Conservation (phyloP, 805 yeast genomes). For the Millerozyma acaciae region DNA sequence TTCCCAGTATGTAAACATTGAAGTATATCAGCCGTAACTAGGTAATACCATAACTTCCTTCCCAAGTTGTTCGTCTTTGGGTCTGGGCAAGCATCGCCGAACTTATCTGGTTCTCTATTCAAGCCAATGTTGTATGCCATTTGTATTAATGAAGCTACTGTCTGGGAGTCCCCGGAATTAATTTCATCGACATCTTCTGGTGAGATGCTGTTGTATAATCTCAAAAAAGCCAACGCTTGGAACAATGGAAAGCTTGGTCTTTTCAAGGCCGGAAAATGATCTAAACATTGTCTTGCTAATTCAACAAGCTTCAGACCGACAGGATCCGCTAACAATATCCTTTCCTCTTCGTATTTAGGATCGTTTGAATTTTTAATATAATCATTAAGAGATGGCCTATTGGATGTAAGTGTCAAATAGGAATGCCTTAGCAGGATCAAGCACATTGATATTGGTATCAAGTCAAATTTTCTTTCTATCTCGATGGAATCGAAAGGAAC, state of each 20-base stretch:
- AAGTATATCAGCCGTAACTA: constrained; percentile 26
- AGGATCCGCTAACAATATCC: too few species aligned
- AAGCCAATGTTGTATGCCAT: constrained; percentile 45
- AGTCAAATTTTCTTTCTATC: constrained; percentile 37
- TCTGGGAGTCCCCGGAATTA: constrained; percentile 28
- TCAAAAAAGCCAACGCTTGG: constrained; percentile 58
- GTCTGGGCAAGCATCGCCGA: constrained; percentile 1
- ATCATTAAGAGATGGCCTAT: constrained; percentile 20
- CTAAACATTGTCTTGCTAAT: constrained; percentile 46
- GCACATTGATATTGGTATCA: constrained; percentile 36
- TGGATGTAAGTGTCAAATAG: constrained; percentile 24
- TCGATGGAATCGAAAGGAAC: constrained; percentile 20
- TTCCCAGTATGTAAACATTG: too few species aligned
- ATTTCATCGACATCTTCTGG: constrained; percentile 51
- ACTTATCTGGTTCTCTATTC: constrained; percentile 37
- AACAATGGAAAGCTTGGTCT: constrained; percentile 49
- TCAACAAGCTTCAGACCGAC: constrained; percentile 14
- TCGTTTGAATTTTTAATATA: constrained; percentile 12
- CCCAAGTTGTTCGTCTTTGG: constrained; percentile 16
- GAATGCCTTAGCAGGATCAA: constrained; percentile 24
- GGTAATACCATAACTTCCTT: constrained; percentile 27
- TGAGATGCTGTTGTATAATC: constrained; percentile 49
- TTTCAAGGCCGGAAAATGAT: constrained; percentile 43
- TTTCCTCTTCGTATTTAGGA: constrained; percentile 1
- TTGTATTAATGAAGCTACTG: constrained; percentile 28